phyloP scores from a whole-genome alignment of 495 filamentous ascomycete genomes.

The Hyphodiscus hymeniophilus region DNA sequence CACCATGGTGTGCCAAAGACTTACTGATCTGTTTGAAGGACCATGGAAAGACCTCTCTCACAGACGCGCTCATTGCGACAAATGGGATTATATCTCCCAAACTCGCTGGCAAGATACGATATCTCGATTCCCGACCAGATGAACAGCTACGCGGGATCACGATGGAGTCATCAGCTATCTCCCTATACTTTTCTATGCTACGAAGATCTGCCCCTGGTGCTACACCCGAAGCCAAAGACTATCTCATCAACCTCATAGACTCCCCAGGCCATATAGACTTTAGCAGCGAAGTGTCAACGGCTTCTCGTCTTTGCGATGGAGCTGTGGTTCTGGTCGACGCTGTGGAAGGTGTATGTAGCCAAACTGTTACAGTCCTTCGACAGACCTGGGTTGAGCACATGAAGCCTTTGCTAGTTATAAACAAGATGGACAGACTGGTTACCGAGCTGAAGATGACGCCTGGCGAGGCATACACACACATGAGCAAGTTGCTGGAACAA shows the following conservation, averaged over 20 bases:
- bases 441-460: conserved; percentile 92
- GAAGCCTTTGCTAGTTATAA: conserved; percentile 90
- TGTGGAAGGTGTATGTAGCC: conserved; percentile 95
- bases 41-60: conserved; percentile 97
- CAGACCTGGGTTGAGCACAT: conserved; percentile 96
- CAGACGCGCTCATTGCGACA: conserved; percentile 91
- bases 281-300: conserved; percentile 95
- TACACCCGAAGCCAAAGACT: conserved; percentile 67
- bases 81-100: conserved; percentile 99
- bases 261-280: conserved; percentile 98
- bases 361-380: conserved; percentile 92
- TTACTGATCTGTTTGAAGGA: conserved; percentile 41
- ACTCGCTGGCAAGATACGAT: conserved; percentile 94
- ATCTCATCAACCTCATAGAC: conserved; percentile 96
- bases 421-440: conserved; percentile 93
- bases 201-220: conserved; percentile 57
- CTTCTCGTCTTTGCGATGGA: conserved; percentile 89
- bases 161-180: conserved; percentile 99
- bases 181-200: conserved; percentile 88
- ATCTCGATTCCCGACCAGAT: conserved; percentile 92
- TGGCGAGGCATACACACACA: conserved; percentile 77
- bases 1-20: neutral
- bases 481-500: conserved; percentile 87
- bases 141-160: conserved; percentile 97
- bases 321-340: conserved; percentile 95